Base-by-base conservation (phyloP, 371 early-diverging fungal species). In the Phascolomyces articulosus region DNA sequence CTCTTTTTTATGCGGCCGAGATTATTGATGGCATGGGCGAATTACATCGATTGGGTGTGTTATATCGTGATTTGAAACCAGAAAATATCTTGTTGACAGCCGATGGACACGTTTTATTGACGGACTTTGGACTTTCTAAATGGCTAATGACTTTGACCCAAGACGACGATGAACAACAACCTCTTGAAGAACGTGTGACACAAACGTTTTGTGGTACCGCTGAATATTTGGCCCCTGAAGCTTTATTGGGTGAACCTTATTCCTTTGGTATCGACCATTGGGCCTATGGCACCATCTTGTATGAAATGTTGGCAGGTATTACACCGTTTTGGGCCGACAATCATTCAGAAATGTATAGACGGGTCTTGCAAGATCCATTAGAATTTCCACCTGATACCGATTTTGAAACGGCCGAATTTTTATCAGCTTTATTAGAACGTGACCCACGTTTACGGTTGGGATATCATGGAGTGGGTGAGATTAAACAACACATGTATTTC, bases 131-230 rank as follows among this genome's bases (percentile, higher is more conserved):
- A 0, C 86, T 97, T 9, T 94, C 93, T 75, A 95, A 95, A 74
- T 79, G 76, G 74, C 58, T 79, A 10, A 11, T 51, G 4, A 44
- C 44, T 15, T 0, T 0, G 8, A 44, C 44, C 4, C 49, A 53
- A 0, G 59, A 54, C 10, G 61, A 72, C 21, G 73, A 75, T 8
- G 64, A 73, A 18, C 79, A 78, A 7, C 59, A 48, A n/a, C n/a
- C n/a, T 13, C 60, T 70, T 27, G 73, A 73, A 4, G 63, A 74
- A 18, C 81, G 78, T 6, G 79, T 87, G 31, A 96, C 96, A 40
- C 91, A 91, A 61, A 98, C 98, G 0, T 95, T 96, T 67, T 96
- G 98, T 68, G 99, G 99, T 8, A 97, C 99, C 1, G 93, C 97
- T 3, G 98, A 96, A 56, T 94, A 94, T 55, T 73, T 92, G 23